These are phyloP conservation scores for Syncephalastrum racemosum DNA, from an alignment of 371 early-diverging fungal species.

Conservation along the genomic window DNA sequence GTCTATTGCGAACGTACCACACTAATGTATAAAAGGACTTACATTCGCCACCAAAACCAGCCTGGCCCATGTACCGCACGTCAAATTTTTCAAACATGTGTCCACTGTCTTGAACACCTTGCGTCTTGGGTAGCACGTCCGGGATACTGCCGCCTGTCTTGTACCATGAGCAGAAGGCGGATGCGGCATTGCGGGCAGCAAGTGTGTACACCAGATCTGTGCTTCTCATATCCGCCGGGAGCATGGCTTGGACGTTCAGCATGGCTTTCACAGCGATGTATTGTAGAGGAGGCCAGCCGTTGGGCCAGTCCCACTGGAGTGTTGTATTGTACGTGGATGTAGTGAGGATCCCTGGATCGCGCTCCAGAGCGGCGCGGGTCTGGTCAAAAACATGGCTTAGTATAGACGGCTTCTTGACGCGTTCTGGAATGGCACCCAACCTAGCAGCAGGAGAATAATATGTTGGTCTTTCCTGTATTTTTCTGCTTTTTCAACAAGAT, in stretches of 20 bases:
- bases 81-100: conserved; percentile 87
- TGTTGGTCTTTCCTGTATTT: neutral
- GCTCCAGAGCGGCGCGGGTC: conserved; percentile 23
- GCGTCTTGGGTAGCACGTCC: conserved; percentile 21
- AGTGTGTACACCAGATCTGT: conserved; percentile 20
- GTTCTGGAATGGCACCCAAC: conserved; percentile 44
- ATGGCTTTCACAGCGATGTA: conserved; percentile 57
- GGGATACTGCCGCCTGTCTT: conserved; percentile 62
- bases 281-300: conserved; percentile 76
- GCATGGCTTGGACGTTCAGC: conserved; percentile 25
- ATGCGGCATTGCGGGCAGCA: conserved; percentile 64
- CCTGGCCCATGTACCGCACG: conserved; percentile 53
- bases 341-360: conserved; percentile 68
- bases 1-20: neutral
- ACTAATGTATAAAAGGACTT: conserved; percentile 1
- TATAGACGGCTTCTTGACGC: conserved; percentile 12
- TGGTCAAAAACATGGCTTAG: conserved; percentile 33
- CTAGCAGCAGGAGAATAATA: conserved; percentile 8
- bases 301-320: conserved; percentile 91
- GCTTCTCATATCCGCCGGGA: conserved; percentile 5
- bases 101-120: conserved; percentile 30
- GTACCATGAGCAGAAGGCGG: conserved; percentile 73
- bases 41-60: conserved; percentile 85
- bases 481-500: neutral
- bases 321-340: conserved; percentile 57